These are phyloP conservation scores for Cladosporium cucumerinum DNA, from an alignment of 2,329 filamentous ascomycete genomes.

Conservation along the genomic window DNA sequence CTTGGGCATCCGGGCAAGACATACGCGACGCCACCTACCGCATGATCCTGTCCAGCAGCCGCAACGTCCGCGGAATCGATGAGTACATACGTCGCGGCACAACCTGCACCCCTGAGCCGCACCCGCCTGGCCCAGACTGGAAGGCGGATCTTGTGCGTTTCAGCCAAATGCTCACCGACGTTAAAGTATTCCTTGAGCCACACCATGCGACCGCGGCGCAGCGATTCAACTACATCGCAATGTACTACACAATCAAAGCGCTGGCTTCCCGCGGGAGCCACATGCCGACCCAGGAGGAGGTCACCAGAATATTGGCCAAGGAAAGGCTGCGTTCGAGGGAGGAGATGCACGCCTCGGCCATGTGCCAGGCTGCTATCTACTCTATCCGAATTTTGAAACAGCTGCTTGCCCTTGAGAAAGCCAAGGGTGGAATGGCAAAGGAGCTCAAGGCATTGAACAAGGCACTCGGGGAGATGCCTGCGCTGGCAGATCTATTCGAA, in stretches of 20 bases:
- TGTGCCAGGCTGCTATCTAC: slow-evolving; percentile 43
- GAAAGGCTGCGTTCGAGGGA: slow-evolving; percentile 37
- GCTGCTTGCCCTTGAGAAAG: slow-evolving; percentile 24
- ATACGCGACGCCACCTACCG: slow-evolving; percentile 41
- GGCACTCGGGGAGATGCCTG: slow-evolving; percentile 6
- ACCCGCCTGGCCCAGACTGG: slow-evolving; percentile 12
- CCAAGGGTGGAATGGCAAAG: not conserved
- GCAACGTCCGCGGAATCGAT: slow-evolving; percentile 25
- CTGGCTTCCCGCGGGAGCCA: slow-evolving; percentile 16
- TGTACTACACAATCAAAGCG: slow-evolving; percentile 22
- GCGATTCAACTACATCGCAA: slow-evolving; percentile 14
- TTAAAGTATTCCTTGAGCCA: slow-evolving; percentile 14
- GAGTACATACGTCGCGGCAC: slow-evolving; percentile 40
- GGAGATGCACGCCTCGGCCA: slow-evolving; percentile 39
- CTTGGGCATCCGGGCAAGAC: slow-evolving; percentile 40
- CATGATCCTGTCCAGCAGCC: slow-evolving; percentile 28
- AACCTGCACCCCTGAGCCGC: slow-evolving; percentile 21
- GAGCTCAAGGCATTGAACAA: not conserved
- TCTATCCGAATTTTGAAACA: slow-evolving; percentile 43
- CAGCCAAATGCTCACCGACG: slow-evolving; percentile 9
- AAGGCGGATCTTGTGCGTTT: not conserved
- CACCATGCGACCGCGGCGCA: not conserved
- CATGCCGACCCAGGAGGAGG: slow-evolving; percentile 23
- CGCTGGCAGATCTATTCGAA: slow-evolving; percentile 8
- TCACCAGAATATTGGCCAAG: slow-evolving; percentile 28